Evolutionary conservation across 2,329 filamentous ascomycete species (phyloP).

Genomic region (Cercospora beticola): DNA sequence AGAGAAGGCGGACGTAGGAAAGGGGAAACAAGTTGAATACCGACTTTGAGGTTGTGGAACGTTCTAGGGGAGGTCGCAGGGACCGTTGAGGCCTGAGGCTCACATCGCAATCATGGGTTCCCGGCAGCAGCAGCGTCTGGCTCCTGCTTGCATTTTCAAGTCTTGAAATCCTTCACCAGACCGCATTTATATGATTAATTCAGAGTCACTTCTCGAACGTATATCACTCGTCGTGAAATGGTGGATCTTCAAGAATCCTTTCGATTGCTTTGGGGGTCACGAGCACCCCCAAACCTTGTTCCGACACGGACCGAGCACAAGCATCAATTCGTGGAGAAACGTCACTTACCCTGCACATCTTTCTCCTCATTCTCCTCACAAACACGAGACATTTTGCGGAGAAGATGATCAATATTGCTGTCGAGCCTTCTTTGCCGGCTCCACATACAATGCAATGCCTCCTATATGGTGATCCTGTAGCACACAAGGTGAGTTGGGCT

Average conservation of each 20-base stretch:
- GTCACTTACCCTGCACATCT: background rate
- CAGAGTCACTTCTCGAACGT: background rate
- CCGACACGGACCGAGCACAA: constrained; percentile 9
- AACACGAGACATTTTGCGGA: constrained; percentile 9
- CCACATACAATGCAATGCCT: background rate
- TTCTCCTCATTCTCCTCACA: constrained; percentile 11
- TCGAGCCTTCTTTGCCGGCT: background rate
- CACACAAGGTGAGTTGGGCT: background rate
- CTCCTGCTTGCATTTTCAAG: background rate
- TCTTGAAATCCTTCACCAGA: background rate
- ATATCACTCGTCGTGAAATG: background rate
- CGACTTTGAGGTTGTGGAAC: background rate
- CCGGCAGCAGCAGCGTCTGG: background rate
- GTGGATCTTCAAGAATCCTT: background rate
- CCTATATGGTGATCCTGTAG: background rate
- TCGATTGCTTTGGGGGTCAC: background rate
- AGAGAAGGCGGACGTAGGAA: background rate
- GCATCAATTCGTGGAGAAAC: constrained; percentile 14
- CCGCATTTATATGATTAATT: background rate
- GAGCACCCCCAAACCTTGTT: background rate
- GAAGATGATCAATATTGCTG: background rate
- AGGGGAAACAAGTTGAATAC: background rate
- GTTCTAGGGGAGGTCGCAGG: background rate
- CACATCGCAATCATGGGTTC: background rate
- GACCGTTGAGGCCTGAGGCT: background rate